These are phyloP conservation scores for Calonectria henricotiae DNA, from an alignment of 2,329 filamentous ascomycete species.

Conservation along the genomic window DNA sequence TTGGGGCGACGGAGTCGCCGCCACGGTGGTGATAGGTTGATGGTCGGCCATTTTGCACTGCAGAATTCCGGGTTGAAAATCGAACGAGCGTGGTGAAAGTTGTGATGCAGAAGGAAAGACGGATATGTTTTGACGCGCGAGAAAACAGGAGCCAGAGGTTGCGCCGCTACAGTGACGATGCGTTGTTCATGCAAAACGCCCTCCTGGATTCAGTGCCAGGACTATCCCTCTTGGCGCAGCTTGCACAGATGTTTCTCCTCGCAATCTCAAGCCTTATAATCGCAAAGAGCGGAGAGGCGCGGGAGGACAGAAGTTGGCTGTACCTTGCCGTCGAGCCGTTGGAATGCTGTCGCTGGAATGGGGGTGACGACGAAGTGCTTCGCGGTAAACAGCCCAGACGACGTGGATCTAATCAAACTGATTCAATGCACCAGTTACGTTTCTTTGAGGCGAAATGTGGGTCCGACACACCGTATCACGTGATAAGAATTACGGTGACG, in stretches of 20 bases:
- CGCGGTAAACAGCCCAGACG: slow-evolving; percentile 49
- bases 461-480: slow-evolving; percentile 46
- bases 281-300: slow-evolving; percentile 40
- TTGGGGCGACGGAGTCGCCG: slow-evolving; percentile 67
- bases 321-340: slow-evolving; percentile 43
- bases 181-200: slow-evolving; percentile 42
- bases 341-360: slow-evolving; percentile 51
- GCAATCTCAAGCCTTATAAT: slow-evolving; percentile 32
- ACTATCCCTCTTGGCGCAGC: slow-evolving; percentile 38
- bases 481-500: slow-evolving; percentile 40
- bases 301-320: slow-evolving; percentile 44
- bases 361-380: slow-evolving; percentile 48
- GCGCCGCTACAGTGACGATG: slow-evolving; percentile 40
- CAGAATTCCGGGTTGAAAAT: slow-evolving; percentile 31
- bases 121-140: slow-evolving; percentile 40
- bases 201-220: slow-evolving; percentile 45
- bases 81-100: slow-evolving; percentile 33
- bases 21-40: slow-evolving; percentile 48
- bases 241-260: slow-evolving; percentile 39
- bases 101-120: slow-evolving; percentile 40
- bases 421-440: slow-evolving; percentile 46
- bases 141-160: slow-evolving; percentile 39
- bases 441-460: slow-evolving; percentile 40
- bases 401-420: slow-evolving; percentile 46
- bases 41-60: slow-evolving; percentile 51